These are phyloP conservation scores for Leccinum incarnatum DNA, from an alignment of 768 basidiomycete species.

Conservation along the genomic window DNA sequence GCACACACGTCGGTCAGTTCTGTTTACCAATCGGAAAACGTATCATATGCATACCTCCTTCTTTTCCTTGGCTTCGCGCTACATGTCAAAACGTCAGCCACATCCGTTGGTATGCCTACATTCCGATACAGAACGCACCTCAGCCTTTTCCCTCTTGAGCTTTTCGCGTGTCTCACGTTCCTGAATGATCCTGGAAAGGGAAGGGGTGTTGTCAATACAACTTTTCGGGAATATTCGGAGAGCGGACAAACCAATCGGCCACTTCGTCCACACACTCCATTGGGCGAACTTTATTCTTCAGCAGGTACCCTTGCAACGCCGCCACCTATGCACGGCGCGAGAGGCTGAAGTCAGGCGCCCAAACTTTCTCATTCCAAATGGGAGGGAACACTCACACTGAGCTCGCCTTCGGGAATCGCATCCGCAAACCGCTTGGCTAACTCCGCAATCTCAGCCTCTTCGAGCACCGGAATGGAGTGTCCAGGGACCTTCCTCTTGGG, in stretches of 20 bases:
- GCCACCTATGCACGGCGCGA: conserved; percentile 54
- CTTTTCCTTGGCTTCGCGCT: conserved; percentile 82
- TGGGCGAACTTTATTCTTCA: conserved; percentile 90
- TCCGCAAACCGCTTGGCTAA: conserved; percentile 82
- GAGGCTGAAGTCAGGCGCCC: background rate
- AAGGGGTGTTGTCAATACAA: background rate
- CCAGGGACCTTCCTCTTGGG: conserved; percentile 59
- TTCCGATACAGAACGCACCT: conserved; percentile 34
- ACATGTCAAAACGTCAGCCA: conserved; percentile 11
- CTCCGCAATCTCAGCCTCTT: conserved; percentile 70
- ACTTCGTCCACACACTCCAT: conserved; percentile 82
- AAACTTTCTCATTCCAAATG: background rate
- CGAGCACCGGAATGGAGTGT: conserved; percentile 64
- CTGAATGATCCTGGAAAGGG: conserved; percentile 49
- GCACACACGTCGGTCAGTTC: conserved; percentile 3
- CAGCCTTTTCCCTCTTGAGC: conserved; percentile 76
- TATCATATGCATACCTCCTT: conserved; percentile 46
- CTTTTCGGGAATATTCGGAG: conserved; percentile 5
- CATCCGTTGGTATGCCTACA: background rate
- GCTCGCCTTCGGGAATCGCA: conserved; percentile 81
- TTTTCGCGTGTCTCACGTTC: conserved; percentile 84
- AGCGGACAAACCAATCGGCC: conserved; percentile 54
- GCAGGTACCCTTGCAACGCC: conserved; percentile 77
- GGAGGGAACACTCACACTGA: conserved; percentile 58
- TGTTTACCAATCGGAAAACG: background rate